Conservation (phyloP, 352 stramenopile genomes). For the Pythium coloratum region DNA sequence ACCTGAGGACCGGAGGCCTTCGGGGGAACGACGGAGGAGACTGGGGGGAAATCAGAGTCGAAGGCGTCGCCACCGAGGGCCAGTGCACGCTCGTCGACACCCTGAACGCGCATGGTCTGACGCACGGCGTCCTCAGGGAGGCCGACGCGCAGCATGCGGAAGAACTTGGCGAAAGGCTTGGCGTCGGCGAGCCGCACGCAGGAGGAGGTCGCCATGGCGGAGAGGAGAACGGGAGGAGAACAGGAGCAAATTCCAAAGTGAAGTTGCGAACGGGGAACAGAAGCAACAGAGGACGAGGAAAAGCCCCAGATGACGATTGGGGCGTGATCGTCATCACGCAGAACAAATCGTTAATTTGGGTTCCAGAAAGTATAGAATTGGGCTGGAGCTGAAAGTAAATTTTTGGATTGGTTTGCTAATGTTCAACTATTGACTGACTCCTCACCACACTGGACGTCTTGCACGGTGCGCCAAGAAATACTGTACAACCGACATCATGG, state of each 20-base stretch:
- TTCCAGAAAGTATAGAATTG: too few species aligned
- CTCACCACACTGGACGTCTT: too few species aligned
- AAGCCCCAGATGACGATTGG: not conserved
- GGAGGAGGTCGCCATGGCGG: slow-evolving; percentile 5
- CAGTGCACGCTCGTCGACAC: slow-evolving; percentile 17
- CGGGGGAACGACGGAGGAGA: not conserved
- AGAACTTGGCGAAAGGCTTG: slow-evolving; percentile 18
- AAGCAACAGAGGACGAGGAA: not conserved
- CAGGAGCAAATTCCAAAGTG: slow-evolving; percentile 6
- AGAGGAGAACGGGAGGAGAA: slow-evolving; percentile 1
- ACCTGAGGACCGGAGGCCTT: slow-evolving; percentile 3
- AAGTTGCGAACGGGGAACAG: not conserved
- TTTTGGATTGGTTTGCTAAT: too few species aligned
- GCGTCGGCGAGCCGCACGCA: slow-evolving; percentile 8
- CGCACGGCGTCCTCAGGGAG: slow-evolving; percentile 15
- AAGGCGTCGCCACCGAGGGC: slow-evolving; percentile 13
- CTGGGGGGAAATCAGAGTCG: not conserved
- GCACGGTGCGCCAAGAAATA: too few species aligned
- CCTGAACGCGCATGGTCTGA: slow-evolving; percentile 16
- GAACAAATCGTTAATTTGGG: too few species aligned
- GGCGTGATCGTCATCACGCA: not conserved
- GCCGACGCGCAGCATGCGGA: slow-evolving; percentile 24
- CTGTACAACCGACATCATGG: too few species aligned
- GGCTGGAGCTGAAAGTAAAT: too few species aligned
- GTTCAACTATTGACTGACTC: too few species aligned